Evolutionary conservation across 257 asterid genomes (phyloP).

Genomic region (Mitragyna speciosa): DNA sequence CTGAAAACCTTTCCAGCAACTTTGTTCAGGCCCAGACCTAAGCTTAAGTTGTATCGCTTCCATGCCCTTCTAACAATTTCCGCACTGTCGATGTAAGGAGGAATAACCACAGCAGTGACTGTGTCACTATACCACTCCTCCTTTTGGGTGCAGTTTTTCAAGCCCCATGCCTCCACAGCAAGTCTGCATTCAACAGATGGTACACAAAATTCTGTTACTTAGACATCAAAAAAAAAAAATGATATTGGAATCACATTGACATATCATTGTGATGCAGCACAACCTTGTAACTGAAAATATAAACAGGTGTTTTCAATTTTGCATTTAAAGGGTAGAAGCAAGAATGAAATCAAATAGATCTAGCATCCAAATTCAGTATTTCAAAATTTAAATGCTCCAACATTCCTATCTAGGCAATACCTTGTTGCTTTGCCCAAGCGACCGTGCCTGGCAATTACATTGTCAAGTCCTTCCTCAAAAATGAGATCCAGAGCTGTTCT

Average conservation of each 20-base stretch:
- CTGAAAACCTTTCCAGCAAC: conserved; percentile 97
- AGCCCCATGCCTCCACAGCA: conserved; percentile 99
- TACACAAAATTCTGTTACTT: neutral
- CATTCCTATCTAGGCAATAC: conserved; percentile 25
- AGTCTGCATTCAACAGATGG: conserved; percentile 43
- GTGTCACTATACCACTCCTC: conserved; percentile 97
- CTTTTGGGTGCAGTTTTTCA: conserved; percentile 98
- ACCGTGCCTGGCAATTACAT: conserved; percentile 73
- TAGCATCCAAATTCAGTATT: neutral
- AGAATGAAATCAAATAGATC: neutral
- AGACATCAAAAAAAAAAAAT: neutral
- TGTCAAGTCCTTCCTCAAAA: conserved; percentile 96
- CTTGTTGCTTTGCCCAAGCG: conserved; percentile 96
- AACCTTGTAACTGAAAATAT: neutral
- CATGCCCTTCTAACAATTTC: conserved; percentile 80
- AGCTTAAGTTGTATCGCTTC: conserved; percentile 95
- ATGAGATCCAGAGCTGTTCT: conserved; percentile 86
- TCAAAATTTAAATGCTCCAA: neutral
- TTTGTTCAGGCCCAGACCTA: conserved; percentile 95
- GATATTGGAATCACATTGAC: neutral
- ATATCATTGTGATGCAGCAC: neutral
- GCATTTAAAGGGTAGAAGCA: neutral
- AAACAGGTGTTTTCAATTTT: neutral
- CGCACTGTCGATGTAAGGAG: conserved; percentile 72
- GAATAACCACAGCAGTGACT: conserved; percentile 88